Conservation (phyloP, 495 filamentous ascomycete genomes). For the Usnea hakonensis region DNA sequence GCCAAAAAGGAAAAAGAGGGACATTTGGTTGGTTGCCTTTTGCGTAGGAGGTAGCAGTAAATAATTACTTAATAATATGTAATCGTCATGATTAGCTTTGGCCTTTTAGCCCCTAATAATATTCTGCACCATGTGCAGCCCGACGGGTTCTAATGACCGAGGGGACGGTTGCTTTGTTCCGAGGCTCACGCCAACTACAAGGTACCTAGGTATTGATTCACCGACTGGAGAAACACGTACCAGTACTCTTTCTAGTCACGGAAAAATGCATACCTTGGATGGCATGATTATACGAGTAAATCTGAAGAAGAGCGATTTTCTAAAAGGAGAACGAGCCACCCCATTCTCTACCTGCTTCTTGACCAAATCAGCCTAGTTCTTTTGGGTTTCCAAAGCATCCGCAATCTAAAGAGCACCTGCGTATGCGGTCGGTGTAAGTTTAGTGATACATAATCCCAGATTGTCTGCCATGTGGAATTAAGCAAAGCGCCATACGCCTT, state of each 20-base stretch:
- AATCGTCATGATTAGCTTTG: neutral
- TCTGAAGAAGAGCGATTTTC: neutral
- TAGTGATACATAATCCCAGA: neutral
- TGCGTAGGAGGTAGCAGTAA: too few species aligned
- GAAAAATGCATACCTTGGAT: too few species aligned
- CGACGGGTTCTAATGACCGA: neutral
- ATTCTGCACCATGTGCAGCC: too few species aligned
- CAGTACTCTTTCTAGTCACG: too few species aligned
- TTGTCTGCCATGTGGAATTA: neutral
- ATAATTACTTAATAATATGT: too few species aligned
- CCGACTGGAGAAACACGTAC: too few species aligned
- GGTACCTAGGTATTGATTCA: too few species aligned
- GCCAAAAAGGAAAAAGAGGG: neutral
- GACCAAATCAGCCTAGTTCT: neutral
- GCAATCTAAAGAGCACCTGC: neutral
- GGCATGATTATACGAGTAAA: too few species aligned
- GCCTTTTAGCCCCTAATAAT: too few species aligned
- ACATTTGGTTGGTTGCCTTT: neutral
- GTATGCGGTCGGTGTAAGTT: neutral
- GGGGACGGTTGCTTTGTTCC: too few species aligned
- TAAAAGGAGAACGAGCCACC: neutral
- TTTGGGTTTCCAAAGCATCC: neutral
- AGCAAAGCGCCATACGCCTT: neutral
- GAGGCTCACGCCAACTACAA: too few species aligned
- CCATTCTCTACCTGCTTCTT: neutral